A percentile compares a stretch with the other conserved stretches of the same genome.
Evolutionary conservation across 148 eudicot genomes (phyloP).

Genomic region (Amaranthus cruentus): DNA sequence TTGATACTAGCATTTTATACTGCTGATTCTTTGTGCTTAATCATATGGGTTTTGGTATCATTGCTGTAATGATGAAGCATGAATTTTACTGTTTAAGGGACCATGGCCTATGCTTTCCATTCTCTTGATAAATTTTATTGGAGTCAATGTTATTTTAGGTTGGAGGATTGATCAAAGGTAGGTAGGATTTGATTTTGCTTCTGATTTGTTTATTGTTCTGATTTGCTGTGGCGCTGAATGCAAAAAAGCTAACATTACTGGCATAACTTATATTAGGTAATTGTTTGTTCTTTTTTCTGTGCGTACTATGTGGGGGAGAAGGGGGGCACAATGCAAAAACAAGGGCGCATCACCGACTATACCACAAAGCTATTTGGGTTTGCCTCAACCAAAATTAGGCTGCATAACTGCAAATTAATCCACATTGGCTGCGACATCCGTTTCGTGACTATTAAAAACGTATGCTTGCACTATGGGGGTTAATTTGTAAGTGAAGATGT

Average conservation of each 20-base stretch:
- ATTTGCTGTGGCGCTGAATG: not conserved
- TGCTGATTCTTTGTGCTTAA: not conserved
- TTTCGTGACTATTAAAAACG: not conserved
- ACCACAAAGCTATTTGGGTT: too few relatives aligned
- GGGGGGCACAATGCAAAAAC: too few relatives aligned
- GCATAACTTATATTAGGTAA: too few relatives aligned
- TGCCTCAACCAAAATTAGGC: too few relatives aligned
- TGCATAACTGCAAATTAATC: too few relatives aligned
- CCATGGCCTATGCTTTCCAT: not conserved
- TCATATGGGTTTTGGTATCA: not conserved
- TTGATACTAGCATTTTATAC: not conserved
- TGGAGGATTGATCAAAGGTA: not conserved
- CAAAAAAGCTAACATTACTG: too few relatives aligned
- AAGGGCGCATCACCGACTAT: too few relatives aligned
- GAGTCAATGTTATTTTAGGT: not conserved
- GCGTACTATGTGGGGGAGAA: too few relatives aligned
- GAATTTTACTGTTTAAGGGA: not conserved
- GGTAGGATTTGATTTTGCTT: not conserved
- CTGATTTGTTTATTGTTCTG: not conserved
- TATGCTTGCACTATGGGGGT: too few relatives aligned
- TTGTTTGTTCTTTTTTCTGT: too few relatives aligned
- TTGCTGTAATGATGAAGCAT: not conserved
- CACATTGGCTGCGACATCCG: not conserved
- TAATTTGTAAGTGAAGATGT: not conserved
- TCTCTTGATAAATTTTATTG: not conserved